A percentile compares a stretch with the other conserved stretches of the same genome.
Conservation (phyloP, 2,329 filamentous ascomycete species). For the Hymenotorrendiella dingleyae region DNA sequence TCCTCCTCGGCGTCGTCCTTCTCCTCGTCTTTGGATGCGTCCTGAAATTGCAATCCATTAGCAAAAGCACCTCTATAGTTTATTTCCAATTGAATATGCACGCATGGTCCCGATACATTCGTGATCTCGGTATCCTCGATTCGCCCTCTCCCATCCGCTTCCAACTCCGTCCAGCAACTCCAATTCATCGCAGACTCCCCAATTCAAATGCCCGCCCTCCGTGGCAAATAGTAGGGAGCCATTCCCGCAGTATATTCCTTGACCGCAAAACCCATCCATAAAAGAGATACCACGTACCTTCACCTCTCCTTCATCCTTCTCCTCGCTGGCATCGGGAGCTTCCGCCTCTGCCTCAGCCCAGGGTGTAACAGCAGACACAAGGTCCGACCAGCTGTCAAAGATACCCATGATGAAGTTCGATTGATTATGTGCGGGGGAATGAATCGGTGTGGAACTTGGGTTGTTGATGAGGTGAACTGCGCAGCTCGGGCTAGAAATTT, state of each 20-base stretch:
- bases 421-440: neutral
- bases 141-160: neutral
- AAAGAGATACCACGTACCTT: slow-evolving; percentile 28
- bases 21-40: slow-evolving; percentile 32
- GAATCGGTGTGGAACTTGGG: neutral
- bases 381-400: slow-evolving; percentile 59
- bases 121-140: neutral
- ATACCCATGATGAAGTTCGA: slow-evolving; percentile 60
- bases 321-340: slow-evolving; percentile 38
- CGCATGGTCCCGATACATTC: neutral
- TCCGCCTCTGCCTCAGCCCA: slow-evolving; percentile 61
- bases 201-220: neutral
- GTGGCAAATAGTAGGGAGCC: too few relatives aligned
- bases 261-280: neutral
- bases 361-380: slow-evolving; percentile 59
- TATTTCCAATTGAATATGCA: neutral
- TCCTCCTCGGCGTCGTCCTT: slow-evolving; percentile 41
- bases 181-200: neutral
- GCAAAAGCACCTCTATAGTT: too few relatives aligned
- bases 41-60: slow-evolving; percentile 16
- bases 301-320: slow-evolving; percentile 38
- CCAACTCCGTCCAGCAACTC: neutral
- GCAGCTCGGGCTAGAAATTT: slow-evolving; percentile 8
- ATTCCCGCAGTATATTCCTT: neutral
- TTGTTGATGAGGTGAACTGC: too few relatives aligned